These are phyloP conservation scores for Cercospora berteroae DNA, from an alignment of 2,329 filamentous ascomycete genomes.

Conservation along the genomic window DNA sequence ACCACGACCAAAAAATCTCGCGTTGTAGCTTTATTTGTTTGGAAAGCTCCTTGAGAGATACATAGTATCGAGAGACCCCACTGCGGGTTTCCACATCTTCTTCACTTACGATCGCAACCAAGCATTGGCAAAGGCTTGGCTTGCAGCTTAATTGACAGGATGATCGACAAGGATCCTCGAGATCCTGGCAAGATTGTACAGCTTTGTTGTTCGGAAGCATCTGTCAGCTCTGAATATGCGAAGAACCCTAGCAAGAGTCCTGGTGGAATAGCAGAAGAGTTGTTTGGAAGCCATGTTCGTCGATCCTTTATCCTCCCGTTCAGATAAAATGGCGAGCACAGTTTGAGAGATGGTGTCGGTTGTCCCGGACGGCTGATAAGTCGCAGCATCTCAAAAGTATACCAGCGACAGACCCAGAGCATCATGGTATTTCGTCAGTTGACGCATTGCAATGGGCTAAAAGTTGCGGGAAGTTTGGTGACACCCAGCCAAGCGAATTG, in stretches of 20 bases:
- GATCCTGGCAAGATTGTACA: constrained; percentile 25
- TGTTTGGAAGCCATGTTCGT: constrained; percentile 29
- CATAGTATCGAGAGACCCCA: too few relatives aligned
- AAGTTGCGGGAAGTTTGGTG: constrained; percentile 67
- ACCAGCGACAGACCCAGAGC: constrained; percentile 21
- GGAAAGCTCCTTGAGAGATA: too few relatives aligned
- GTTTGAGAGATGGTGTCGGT: background rate
- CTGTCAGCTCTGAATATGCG: constrained; percentile 31
- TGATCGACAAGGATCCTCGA: constrained; percentile 15
- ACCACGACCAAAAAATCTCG: background rate
- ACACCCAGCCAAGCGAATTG: constrained; percentile 60
- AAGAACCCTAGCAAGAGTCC: constrained; percentile 28
- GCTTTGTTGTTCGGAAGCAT: constrained; percentile 25
- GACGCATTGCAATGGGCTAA: constrained; percentile 51
- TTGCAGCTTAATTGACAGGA: background rate
- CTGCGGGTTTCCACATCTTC: background rate
- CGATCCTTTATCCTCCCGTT: background rate
- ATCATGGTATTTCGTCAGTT: constrained; percentile 9
- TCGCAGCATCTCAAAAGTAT: constrained; percentile 27
- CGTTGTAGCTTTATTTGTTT: background rate
- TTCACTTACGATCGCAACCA: constrained; percentile 3
- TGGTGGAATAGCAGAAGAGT: constrained; percentile 28
- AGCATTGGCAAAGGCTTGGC: constrained; percentile 16
- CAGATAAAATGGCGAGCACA: too few relatives aligned
- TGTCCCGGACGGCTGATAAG: background rate